Percentiles rank a stretch among this genome's conserved stretches.
These are phyloP conservation scores for Populus deltoides DNA, from an alignment of 345 rosid species.

Conservation along the genomic window DNA sequence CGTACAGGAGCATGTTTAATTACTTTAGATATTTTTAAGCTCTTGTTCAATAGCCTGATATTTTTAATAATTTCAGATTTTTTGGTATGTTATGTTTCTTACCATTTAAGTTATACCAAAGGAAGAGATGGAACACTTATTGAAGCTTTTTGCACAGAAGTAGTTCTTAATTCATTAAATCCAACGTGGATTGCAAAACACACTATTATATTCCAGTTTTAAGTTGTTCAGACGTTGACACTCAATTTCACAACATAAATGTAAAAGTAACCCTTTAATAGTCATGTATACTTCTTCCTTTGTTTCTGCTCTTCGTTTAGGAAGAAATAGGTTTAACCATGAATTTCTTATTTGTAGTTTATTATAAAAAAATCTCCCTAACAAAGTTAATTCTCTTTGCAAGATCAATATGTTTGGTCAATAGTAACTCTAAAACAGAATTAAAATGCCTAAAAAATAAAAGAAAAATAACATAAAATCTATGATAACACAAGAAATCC, in stretches of 20 bases:
- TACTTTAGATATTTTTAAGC: too few species aligned
- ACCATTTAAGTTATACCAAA: slow-evolving; percentile 34
- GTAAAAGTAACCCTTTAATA: slow-evolving; percentile 51
- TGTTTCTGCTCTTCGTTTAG: not conserved
- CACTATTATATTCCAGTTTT: slow-evolving; percentile 57
- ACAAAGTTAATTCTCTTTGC: not conserved
- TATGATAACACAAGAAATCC: too few species aligned
- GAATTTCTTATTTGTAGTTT: not conserved
- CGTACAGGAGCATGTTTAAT: too few species aligned
- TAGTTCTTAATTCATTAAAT: slow-evolving; percentile 71
- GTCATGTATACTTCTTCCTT: not conserved
- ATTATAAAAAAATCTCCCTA: not conserved
- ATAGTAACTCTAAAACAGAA: too few species aligned
- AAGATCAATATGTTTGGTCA: too few species aligned
- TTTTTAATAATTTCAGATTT: not conserved
- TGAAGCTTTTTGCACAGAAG: slow-evolving; percentile 73
- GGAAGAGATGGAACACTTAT: slow-evolving; percentile 60
- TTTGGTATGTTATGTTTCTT: not conserved
- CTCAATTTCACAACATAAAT: slow-evolving; percentile 63
- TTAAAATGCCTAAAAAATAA: too few species aligned
- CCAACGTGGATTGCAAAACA: slow-evolving; percentile 70
- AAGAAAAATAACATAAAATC: too few species aligned
- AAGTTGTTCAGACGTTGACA: slow-evolving; percentile 76
- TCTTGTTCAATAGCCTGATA: too few species aligned
- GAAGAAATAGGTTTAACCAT: not conserved